These are phyloP conservation scores for Solanum hybrid DNA, from an alignment of 305 asterid species.

Conservation along the genomic window DNA sequence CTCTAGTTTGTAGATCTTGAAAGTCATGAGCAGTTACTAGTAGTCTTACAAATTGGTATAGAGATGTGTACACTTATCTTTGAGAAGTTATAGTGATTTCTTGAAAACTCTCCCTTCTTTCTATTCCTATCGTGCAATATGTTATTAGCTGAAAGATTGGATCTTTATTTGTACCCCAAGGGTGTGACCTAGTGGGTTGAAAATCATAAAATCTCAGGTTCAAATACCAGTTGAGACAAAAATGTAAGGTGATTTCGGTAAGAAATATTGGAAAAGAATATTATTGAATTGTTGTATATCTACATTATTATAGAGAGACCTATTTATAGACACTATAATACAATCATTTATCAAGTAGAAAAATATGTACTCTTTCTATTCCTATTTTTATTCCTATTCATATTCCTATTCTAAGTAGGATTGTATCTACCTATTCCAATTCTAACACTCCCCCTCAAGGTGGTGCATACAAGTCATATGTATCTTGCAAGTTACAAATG, in stretches of 20 bases:
- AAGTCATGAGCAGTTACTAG: neutral
- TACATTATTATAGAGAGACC: neutral
- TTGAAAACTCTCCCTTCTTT: neutral
- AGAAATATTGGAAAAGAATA: neutral
- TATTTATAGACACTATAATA: neutral
- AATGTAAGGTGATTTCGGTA: neutral
- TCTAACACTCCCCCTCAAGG: neutral
- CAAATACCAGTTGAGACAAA: neutral
- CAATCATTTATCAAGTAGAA: neutral
- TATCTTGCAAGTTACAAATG: neutral
- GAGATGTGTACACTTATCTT: neutral
- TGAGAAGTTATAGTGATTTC: neutral
- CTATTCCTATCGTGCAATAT: neutral
- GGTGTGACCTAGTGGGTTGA: neutral
- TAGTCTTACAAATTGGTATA: neutral
- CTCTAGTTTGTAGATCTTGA: neutral
- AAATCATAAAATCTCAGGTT: neutral
- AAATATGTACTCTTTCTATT: neutral
- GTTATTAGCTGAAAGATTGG: neutral
- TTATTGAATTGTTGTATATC: neutral
- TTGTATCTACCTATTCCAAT: neutral
- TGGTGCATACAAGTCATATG: neutral
- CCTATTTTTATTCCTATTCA: neutral
- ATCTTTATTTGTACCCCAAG: neutral
- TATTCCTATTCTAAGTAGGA: neutral